Base-by-base conservation (phyloP, 768 basidiomycete genomes). In the Porpolomopsis calyptriformis region DNA sequence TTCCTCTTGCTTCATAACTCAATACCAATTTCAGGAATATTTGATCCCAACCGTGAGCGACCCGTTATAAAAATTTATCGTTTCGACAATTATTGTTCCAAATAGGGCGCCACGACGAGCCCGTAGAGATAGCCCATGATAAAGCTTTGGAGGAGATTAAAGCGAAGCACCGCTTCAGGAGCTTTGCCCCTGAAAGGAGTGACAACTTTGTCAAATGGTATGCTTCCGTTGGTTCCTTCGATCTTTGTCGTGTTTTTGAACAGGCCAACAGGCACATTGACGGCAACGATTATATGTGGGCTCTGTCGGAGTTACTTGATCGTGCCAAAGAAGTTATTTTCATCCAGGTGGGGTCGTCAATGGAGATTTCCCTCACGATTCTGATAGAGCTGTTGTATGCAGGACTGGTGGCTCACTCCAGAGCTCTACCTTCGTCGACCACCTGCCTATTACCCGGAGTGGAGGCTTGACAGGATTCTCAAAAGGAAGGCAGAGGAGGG, bases 261-360 rank as follows among this genome's bases (percentile, higher is more conserved):
- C 24, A 31, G 31, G 22, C 36, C 47, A 11, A 12, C 43, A 78
- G 83, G 82, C 90, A 92, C 58, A 74, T 94, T 39, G 93, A 94
- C 55, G 94, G 94, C 0, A 89, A 96, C 47, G 93, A 98, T 65
- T 98, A 94, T 61, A 86, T 97, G 75, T 97, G 85, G 76, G 93
- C 94, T 0, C 60, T 96, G 27, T 89, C 88, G 1, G 90, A 94
- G 64, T 71, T 93, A 64, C 71, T 97, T n/a, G 85, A 86, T 39
- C 75, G 67, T 26, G 87, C 88, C 2, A 74, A 73, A 48, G 85
- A 94, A 57, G 77, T 64, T 24, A 96, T 98, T 57, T 93, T 89
- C 62, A 96, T 98, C 52, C 55, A 86, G 52, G 92, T 83, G 46
- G 4, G 26, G 29, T 31, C 16, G 8, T 26, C 3, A 2, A n/a